Evolutionary conservation across 2,329 filamentous ascomycete genomes (phyloP).

Genomic region (Aspergillus alliaceus): DNA sequence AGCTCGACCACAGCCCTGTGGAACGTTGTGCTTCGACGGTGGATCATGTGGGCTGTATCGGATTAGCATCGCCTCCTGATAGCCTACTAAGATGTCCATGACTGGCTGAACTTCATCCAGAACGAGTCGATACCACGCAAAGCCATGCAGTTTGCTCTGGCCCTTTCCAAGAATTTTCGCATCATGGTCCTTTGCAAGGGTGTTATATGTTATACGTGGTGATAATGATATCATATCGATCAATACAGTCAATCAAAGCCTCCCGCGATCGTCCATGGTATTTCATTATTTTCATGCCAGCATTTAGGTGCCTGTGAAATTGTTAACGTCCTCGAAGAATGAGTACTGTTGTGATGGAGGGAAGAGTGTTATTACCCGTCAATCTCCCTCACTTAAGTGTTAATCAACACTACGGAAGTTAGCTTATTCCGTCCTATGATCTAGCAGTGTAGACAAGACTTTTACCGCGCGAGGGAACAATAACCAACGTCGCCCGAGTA

Average conservation of each 20-base stretch:
- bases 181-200: slow-evolving; percentile 36
- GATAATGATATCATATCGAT: slow-evolving; percentile 42
- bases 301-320: background rate
- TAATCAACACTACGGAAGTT: background rate
- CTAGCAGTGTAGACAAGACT: background rate
- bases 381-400: background rate
- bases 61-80: background rate
- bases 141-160: background rate
- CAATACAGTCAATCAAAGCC: background rate
- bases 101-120: slow-evolving; percentile 46
- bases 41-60: slow-evolving; percentile 51
- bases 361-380: too few relatives aligned
- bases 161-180: background rate
- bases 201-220: slow-evolving; percentile 55
- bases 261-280: background rate
- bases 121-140: slow-evolving; percentile 47
- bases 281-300: background rate
- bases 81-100: background rate
- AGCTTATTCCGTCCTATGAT: background rate
- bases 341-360: too few relatives aligned
- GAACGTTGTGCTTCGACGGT: slow-evolving; percentile 48
- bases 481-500: slow-evolving; percentile 24
- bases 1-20: slow-evolving; percentile 46
- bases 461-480: slow-evolving; percentile 8
- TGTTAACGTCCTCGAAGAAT: background rate